These are phyloP conservation scores for Trichoderma sp. DNA, from an alignment of 2,329 filamentous ascomycete genomes.

Conservation along the genomic window DNA sequence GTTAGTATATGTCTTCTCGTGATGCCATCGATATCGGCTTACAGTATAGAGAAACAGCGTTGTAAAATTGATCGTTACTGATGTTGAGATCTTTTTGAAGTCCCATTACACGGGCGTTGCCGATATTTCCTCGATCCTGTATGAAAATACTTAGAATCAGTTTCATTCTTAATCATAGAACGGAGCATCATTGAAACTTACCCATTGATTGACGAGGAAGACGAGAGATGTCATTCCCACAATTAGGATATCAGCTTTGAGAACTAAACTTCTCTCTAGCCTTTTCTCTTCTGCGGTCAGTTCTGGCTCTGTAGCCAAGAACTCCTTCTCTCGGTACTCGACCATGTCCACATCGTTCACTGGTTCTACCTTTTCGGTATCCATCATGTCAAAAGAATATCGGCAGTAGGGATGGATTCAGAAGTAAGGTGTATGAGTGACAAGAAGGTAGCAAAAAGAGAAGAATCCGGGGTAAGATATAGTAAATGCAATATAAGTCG, in stretches of 20 bases:
- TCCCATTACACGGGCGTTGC: neutral
- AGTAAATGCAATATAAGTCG: neutral
- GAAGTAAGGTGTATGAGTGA: neutral
- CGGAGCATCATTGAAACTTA: neutral
- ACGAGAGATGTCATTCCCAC: neutral
- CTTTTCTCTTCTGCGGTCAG: neutral
- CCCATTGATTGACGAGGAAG: neutral
- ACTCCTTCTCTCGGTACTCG: neutral
- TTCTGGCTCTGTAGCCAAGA: neutral
- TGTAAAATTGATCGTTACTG: neutral
- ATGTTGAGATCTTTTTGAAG: neutral
- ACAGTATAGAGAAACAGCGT: conserved; percentile 1
- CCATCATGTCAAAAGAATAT: neutral
- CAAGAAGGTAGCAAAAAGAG: neutral
- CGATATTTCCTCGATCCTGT: conserved; percentile 9
- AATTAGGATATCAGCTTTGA: neutral
- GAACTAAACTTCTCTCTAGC: neutral
- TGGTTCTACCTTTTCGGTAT: neutral
- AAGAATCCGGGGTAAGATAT: neutral
- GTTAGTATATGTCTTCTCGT: neutral
- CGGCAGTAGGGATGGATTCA: neutral
- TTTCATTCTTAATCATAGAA: no score
- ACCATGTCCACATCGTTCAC: neutral
- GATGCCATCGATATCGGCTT: neutral
- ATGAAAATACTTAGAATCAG: no score